Percentiles rank a stretch among this genome's conserved stretches.
These are phyloP conservation scores for Arachnopeziza araneosa DNA, from an alignment of 2,329 filamentous ascomycete genomes.

Conservation along the genomic window DNA sequence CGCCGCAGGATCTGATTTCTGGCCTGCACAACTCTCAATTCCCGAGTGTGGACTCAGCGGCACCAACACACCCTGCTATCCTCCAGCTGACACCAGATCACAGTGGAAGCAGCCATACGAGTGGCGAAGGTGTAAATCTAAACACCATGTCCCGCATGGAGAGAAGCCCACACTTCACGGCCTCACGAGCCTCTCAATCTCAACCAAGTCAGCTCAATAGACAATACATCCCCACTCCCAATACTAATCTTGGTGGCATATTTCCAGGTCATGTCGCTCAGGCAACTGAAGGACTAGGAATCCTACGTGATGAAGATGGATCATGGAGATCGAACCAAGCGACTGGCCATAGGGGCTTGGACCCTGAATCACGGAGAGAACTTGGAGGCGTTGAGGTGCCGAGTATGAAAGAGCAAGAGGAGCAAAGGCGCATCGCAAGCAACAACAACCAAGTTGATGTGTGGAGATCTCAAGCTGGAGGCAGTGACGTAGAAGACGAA, in stretches of 20 bases:
- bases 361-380: conserved; percentile 24
- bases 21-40: conserved; percentile 16
- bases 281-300: conserved; percentile 3
- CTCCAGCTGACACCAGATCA: conserved; percentile 29
- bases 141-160: conserved; percentile 19
- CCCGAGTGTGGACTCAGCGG: conserved; percentile 11
- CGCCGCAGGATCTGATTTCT: conserved; percentile 20
- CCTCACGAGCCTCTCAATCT: conserved; percentile 14
- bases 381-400: conserved; percentile 20
- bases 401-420: conserved; percentile 30
- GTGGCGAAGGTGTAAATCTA: conserved; percentile 25
- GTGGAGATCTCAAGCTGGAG: conserved; percentile 27
- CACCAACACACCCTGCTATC: conserved; percentile 11
- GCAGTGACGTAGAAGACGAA: conserved; percentile 20
- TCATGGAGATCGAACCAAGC: conserved; percentile 20
- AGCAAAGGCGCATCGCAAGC: conserved; percentile 21
- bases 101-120: conserved; percentile 30
- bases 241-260: conserved; percentile 10
- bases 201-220: conserved; percentile 1
- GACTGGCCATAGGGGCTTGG: conserved; percentile 25
- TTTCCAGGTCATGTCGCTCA: conserved; percentile 1
- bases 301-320: conserved; percentile 23
- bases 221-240: conserved; percentile 5
- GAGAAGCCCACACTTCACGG: conserved; percentile 21
- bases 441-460: conserved; percentile 31